Base-by-base conservation (phyloP, 768 basidiomycete species). In the Gloeopeniophorella convolvens region DNA sequence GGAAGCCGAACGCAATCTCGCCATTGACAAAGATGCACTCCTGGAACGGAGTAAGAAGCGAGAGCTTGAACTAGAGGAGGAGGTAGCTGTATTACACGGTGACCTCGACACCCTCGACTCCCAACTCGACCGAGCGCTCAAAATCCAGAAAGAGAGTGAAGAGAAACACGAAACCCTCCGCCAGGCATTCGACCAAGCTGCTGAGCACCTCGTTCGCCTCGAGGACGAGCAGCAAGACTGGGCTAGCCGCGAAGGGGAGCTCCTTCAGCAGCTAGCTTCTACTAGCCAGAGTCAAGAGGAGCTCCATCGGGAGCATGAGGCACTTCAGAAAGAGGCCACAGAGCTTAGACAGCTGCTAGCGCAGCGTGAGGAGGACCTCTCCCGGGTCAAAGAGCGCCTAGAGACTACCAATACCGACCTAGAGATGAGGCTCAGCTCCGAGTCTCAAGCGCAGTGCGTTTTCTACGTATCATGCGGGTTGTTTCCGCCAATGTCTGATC, bases 11-110 rank as follows among this genome's bases (percentile, higher is more conserved):
- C 80, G 90, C 34, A 75, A 76, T 9, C 73, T 93, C 6, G 79
- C 79, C 1, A 58, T 87, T 37, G 92, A 97, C 66, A 93, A 95
- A 65, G 89, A 96, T 50, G 68, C 76, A 3, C 70, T 89, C 11
- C 74, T 98, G 1, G 83, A 89, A 50, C 75, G 92, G 40, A 85
- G 83, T 66, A 93, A 92, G 68, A 79, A 80, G 56, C 80, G 83
- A n/a, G 91, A 95, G 64, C 74, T 74, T 26, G 83, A 90, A 51
- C 73, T 97, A 2, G 84, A 91, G 63, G 92, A 96, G 46, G 92
- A 94, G 59, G 76, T 94, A 12, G 69, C 71, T 2, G 79, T 83
- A 1, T 67, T 96, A 18, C 90, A 96, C 59, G 72, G 74, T 3
- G 94, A 97, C 60, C 73, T 95, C 37, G 89, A 93, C 49, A 74